These are phyloP conservation scores for Colletotrichum tropicicola DNA, from an alignment of 2,329 filamentous ascomycete genomes.

Conservation along the genomic window DNA sequence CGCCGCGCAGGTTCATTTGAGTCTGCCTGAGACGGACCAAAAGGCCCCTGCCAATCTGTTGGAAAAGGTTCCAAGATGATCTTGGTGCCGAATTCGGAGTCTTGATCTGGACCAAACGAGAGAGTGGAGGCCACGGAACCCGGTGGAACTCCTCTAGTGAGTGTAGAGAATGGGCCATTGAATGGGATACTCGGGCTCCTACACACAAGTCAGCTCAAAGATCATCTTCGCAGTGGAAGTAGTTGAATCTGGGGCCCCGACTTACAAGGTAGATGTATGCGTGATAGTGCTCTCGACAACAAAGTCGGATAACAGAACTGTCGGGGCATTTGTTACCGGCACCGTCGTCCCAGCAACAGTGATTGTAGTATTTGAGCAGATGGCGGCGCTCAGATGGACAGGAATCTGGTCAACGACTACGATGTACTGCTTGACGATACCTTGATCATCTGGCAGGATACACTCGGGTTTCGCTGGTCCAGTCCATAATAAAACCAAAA, in stretches of 20 bases:
- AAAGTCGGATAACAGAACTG: conserved; percentile 5
- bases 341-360: conserved; percentile 3
- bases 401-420: neutral
- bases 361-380: conserved; percentile 15
- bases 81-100: neutral
- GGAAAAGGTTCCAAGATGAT: neutral
- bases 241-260: neutral
- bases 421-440: neutral
- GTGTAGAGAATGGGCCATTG: neutral
- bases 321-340: conserved; percentile 12
- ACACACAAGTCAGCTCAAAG: neutral
- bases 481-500: neutral
- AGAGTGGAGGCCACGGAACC: neutral
- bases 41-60: neutral
- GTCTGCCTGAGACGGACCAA: neutral
- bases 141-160: neutral
- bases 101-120: neutral
- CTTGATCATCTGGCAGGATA: neutral
- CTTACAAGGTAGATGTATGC: conserved; percentile 9
- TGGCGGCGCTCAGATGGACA: neutral
- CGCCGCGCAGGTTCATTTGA: neutral
- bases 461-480: neutral
- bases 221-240: neutral
- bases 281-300: conserved; percentile 9
- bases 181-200: neutral